Evolutionary conservation across 2,329 filamentous ascomycete species (phyloP).

Genomic region (Alternaria brassicicola): DNA sequence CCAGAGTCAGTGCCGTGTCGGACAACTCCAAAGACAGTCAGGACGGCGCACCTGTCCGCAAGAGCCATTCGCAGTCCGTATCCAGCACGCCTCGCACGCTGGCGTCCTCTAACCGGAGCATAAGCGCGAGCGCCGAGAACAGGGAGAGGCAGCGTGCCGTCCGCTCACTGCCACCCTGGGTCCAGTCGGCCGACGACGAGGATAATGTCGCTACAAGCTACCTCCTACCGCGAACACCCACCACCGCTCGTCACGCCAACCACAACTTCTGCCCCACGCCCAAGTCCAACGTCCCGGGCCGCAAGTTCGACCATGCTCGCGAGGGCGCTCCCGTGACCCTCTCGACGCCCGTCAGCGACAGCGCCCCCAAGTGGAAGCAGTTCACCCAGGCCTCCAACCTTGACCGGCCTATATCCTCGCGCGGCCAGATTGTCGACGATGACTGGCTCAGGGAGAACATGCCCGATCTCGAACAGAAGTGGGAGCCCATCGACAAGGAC

Average conservation of each 20-base stretch:
- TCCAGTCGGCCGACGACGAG: constrained; percentile 47
- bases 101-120: constrained; percentile 42
- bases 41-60: constrained; percentile 30
- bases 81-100: constrained; percentile 47
- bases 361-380: constrained; percentile 48
- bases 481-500: constrained; percentile 62
- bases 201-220: constrained; percentile 37
- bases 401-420: constrained; percentile 35
- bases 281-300: constrained; percentile 47
- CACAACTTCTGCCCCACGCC: constrained; percentile 50
- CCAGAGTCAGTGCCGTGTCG: constrained; percentile 39
- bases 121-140: constrained; percentile 36
- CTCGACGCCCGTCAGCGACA: constrained; percentile 40
- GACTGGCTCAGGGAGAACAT: constrained; percentile 58
- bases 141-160: constrained; percentile 43
- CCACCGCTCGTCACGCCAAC: constrained; percentile 40
- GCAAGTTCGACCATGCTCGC: constrained; percentile 49
- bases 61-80: constrained; percentile 44
- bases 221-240: constrained; percentile 46
- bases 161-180: constrained; percentile 48
- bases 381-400: constrained; percentile 44
- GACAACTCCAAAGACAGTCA: constrained; percentile 34
- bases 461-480: constrained; percentile 55
- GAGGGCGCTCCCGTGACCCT: constrained; percentile 48
- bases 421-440: constrained; percentile 48